phyloP scores from a whole-genome alignment of 2,329 filamentous ascomycete species.

The Colletotrichum liriopes region DNA sequence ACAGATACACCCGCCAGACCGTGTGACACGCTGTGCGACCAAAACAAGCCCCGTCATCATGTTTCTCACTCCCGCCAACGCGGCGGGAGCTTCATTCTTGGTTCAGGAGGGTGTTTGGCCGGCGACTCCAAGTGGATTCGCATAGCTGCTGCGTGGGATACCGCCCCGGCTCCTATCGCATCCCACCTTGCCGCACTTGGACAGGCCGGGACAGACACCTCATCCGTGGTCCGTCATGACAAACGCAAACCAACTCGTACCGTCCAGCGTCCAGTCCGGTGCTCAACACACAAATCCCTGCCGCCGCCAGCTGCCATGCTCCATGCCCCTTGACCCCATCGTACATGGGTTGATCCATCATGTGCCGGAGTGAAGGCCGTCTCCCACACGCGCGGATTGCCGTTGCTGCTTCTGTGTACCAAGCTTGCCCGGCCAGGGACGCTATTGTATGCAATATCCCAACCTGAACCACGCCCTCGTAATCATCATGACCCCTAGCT shows the following conservation, averaged over 20 bases:
- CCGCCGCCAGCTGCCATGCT: background rate
- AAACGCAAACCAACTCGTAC: background rate
- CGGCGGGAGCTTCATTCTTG: background rate
- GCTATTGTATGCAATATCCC: conserved; percentile 21
- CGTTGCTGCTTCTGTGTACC: background rate
- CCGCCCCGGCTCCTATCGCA: conserved; percentile 12
- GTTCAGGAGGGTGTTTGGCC: conserved; percentile 30
- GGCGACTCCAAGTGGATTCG: conserved; percentile 34
- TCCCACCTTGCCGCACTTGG: conserved; percentile 10
- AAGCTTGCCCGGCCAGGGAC: background rate
- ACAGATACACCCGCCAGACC: background rate
- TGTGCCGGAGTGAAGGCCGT: conserved; percentile 39
- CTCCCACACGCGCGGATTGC: conserved; percentile 24
- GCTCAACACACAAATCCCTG: background rate
- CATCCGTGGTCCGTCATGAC: conserved; percentile 3
- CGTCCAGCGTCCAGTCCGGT: background rate
- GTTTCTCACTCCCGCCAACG: conserved; percentile 1
- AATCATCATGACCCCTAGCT: conserved; percentile 30
- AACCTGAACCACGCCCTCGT: conserved; percentile 20
- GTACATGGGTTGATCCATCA: conserved; percentile 20
- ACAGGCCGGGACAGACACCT: background rate
- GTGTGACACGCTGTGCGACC: conserved; percentile 22
- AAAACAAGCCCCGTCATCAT: background rate
- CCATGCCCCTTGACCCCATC: background rate
- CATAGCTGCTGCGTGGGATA: background rate